Conservation (phyloP, 306 rosid genomes). For the Geum urbanum region DNA sequence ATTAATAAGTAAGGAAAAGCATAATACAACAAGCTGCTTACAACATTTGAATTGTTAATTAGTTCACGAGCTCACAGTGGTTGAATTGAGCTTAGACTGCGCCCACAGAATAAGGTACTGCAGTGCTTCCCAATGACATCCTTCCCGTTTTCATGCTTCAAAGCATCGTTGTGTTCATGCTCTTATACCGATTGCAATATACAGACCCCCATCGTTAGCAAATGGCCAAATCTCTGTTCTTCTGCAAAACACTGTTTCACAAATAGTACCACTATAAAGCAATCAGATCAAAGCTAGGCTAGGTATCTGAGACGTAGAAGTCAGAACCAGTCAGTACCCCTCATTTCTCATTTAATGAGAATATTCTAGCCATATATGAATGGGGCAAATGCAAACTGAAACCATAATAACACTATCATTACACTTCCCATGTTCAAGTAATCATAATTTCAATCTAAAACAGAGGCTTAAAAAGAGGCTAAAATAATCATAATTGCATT, state of each 20-base stretch:
- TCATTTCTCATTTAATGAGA: background rate
- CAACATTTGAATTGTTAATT: background rate
- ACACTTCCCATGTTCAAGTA: background rate
- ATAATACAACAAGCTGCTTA: too few species aligned
- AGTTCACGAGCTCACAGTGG: background rate
- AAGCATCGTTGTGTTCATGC: constrained; percentile 4
- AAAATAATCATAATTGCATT: background rate
- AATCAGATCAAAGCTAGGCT: constrained; percentile 1
- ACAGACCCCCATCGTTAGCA: background rate
- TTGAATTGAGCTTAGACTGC: background rate
- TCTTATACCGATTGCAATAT: background rate
- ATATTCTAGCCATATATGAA: background rate
- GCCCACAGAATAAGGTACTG: background rate
- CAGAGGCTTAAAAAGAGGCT: background rate
- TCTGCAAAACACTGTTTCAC: background rate
- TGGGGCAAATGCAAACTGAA: background rate
- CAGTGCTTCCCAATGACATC: constrained; percentile 7
- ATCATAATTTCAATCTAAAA: background rate
- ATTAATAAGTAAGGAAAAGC: too few species aligned
- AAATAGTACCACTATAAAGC: background rate
- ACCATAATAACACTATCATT: background rate
- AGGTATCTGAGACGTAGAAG: background rate
- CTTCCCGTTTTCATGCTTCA: constrained; percentile 2
- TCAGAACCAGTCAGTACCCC: background rate
- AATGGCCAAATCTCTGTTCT: constrained; percentile 1